Evolutionary conservation across 306 rosid genomes (phyloP).

Genomic region (Prunus fruticosa): DNA sequence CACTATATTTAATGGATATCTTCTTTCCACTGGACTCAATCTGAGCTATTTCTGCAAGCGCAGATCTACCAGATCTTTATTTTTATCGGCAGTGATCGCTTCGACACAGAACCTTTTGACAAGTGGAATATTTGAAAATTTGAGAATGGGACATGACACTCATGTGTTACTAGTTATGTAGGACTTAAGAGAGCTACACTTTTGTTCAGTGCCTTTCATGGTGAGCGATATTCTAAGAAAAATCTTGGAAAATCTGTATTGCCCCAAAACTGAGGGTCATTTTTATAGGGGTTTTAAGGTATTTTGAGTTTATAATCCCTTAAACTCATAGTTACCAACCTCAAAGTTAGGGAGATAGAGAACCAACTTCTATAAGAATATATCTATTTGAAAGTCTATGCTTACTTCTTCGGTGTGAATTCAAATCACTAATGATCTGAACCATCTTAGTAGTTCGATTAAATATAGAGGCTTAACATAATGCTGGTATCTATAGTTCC

Average conservation of each 20-base stretch:
- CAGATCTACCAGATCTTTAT: not conserved
- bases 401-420: not conserved
- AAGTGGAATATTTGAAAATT: not conserved
- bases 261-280: not conserved
- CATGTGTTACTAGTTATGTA: not conserved
- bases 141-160: not conserved
- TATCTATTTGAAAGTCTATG: not conserved
- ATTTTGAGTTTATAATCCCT: not conserved
- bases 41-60: not conserved
- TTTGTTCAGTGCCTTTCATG: not conserved
- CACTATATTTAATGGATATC: not conserved
- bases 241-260: not conserved
- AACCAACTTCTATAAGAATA: not conserved
- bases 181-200: not conserved
- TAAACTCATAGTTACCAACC: not conserved
- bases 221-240: not conserved
- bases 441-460: not conserved
- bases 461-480: constrained; percentile 12
- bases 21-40: not conserved
- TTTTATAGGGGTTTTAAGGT: not conserved
- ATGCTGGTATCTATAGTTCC: not conserved
- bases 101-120: not conserved
- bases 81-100: not conserved
- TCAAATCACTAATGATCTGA: not conserved
- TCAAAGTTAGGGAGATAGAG: not conserved